Conservation (phyloP, 1,284 basidiomycete species). For the Trichosporon ovoides region DNA sequence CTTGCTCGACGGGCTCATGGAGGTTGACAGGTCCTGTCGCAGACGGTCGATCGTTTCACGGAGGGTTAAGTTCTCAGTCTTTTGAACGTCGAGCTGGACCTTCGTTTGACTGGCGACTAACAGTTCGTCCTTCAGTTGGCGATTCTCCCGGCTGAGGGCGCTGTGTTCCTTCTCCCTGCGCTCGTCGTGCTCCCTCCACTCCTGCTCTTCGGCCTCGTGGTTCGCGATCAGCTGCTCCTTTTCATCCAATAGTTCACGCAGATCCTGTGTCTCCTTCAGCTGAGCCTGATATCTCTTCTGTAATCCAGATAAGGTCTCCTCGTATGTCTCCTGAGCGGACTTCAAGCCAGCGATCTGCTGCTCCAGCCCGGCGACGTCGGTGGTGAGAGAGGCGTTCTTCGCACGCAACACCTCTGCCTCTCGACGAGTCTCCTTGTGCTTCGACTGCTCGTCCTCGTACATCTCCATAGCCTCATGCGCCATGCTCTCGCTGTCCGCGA, state of each 20-base stretch:
- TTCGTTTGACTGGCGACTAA: not conserved
- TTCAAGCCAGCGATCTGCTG: not conserved
- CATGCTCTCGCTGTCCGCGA: conserved; percentile 3
- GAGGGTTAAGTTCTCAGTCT: conserved; percentile 79
- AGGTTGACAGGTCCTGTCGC: conserved; percentile 64
- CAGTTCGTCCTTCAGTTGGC: not conserved
- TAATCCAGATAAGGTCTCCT: not conserved
- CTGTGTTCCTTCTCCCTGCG: not conserved
- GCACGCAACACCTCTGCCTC: not conserved
- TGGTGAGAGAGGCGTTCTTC: not conserved
- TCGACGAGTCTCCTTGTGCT: conserved; percentile 7
- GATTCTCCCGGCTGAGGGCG: not conserved
- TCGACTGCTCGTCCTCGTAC: conserved; percentile 2
- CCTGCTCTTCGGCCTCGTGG: not conserved
- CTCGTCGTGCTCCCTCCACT: conserved; percentile 1
- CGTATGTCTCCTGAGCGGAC: not conserved
- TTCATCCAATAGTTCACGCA: not conserved
- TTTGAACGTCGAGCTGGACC: conserved; percentile 48
- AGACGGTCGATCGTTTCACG: conserved; percentile 91
- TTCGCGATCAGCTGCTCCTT: not conserved
- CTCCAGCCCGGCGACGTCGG: not conserved
- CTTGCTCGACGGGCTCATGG: not conserved
- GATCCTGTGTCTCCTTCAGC: conserved; percentile 1
- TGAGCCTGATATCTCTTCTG: conserved; percentile 1
- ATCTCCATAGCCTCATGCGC: conserved; percentile 7